Evolutionary conservation across 805 yeast species (phyloP), one percentile per base, ranked within the genome.

Genomic region (Ogataea neopini): DNA sequence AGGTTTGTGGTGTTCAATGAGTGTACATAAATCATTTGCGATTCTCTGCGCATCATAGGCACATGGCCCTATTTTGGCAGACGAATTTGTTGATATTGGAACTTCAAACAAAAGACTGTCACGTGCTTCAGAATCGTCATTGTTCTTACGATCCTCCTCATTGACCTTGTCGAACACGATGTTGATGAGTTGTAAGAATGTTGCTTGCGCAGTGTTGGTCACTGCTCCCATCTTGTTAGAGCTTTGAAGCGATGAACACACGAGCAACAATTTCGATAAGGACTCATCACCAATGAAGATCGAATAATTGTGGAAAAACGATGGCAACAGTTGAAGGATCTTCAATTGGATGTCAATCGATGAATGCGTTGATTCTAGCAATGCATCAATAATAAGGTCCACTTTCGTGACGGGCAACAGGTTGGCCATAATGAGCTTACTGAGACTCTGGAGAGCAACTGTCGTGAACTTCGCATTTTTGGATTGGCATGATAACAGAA

Each of bases 141-240:
- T 6, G 3, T 56, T 61, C 3, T 33, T 48, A 15, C 62, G 57
- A 47, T 71, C 77, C 36, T 76, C 79, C 4, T 67, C 71, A 14
- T 62, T 53, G 40, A 81, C 75, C 60, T 80, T 75, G 47, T 92
- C 98, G 64, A 86, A 92, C 0, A 90, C 77, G 25, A 86, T 80
- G 30, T 86, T 80, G 38, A 90, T 76, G 36, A 94, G 68, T 63
- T 94, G 98, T 52, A 90, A 95, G 39, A 90, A 75, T 3, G 98
- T 89, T 2, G 98, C 99, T 42, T 88, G 83, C 0, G 98, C 97
- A 0, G 98, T 88, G 58, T 90, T 91, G 11, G 81, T 75, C 4
- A 94, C 96, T 56, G 88, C 87, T 0, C 86, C 80, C 4, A 83
- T 77, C 56, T 86, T 85, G 51, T 81, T 85, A 11, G 81, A 75